Conservation (phyloP, 1,284 basidiomycete species). For the Sphagnurus paluster region DNA sequence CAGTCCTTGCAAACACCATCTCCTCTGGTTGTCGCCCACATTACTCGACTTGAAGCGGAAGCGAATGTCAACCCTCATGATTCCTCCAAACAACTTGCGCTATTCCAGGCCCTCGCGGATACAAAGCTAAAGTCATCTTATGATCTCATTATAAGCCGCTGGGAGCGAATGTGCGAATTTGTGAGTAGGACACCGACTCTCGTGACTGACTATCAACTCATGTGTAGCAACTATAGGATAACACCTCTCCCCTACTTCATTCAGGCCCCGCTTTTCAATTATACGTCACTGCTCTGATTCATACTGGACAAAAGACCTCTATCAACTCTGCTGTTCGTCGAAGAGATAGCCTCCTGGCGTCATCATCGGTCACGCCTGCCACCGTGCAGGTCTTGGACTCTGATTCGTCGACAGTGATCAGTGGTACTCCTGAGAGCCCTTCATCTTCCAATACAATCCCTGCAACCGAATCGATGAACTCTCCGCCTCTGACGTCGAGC, state of each 20-base stretch:
- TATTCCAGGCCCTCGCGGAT: slow-evolving; percentile 66
- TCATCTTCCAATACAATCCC: slow-evolving; percentile 8
- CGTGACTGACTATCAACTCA: slow-evolving; percentile 4
- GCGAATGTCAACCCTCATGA: slow-evolving; percentile 72
- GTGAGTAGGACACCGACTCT: slow-evolving; percentile 45
- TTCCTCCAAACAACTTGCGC: slow-evolving; percentile 62
- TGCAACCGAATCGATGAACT: slow-evolving; percentile 10
- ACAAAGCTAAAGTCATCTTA: slow-evolving; percentile 67
- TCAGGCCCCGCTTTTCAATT: slow-evolving; percentile 71
- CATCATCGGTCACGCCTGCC: slow-evolving; percentile 30
- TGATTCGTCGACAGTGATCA: neutral
- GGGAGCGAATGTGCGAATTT: slow-evolving; percentile 80
- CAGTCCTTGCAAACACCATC: slow-evolving; percentile 53
- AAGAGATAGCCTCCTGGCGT: slow-evolving; percentile 62
- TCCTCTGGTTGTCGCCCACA: slow-evolving; percentile 64
- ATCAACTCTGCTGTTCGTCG: slow-evolving; percentile 64
- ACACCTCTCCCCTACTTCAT: slow-evolving; percentile 61
- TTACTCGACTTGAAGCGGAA: slow-evolving; percentile 70
- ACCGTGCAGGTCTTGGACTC: slow-evolving; percentile 7
- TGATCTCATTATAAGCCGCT: slow-evolving; percentile 70
- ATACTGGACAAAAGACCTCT: slow-evolving; percentile 55
- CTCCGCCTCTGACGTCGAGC: slow-evolving; percentile 28
- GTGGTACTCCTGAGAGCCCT: slow-evolving; percentile 20
- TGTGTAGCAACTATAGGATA: slow-evolving; percentile 44
- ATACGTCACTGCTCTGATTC: slow-evolving; percentile 68